These are phyloP conservation scores for Sequoia sempervirens DNA, from an alignment of 75 land plant genomes.

Conservation along the genomic window DNA sequence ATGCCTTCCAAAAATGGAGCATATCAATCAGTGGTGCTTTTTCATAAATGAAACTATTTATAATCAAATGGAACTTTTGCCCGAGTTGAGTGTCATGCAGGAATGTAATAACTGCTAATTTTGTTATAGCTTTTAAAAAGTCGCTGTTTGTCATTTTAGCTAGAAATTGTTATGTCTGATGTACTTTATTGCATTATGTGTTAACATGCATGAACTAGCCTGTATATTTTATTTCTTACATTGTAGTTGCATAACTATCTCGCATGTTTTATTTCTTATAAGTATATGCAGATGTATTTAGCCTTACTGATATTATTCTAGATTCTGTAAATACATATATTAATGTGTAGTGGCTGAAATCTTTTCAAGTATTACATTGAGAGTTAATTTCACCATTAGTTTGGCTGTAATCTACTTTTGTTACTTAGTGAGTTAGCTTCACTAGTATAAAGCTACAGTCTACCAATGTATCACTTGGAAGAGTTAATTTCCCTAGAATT, in stretches of 20 bases:
- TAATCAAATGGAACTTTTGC: background rate
- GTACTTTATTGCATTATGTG: background rate
- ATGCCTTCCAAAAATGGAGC: background rate
- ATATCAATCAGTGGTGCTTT: background rate
- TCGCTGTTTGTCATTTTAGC: background rate
- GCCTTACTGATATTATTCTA: background rate
- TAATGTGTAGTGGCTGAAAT: background rate
- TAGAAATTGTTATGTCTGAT: background rate
- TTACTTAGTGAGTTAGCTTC: too few relatives aligned
- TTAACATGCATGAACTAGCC: background rate
- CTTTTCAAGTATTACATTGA: background rate
- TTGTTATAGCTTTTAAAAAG: background rate
- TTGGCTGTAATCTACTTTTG: too few relatives aligned
- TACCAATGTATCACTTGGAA: too few relatives aligned
- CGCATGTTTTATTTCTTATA: too few relatives aligned
- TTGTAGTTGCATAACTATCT: background rate
- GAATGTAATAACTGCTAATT: background rate
- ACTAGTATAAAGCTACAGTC: too few relatives aligned
- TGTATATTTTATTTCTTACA: background rate
- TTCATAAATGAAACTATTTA: background rate
- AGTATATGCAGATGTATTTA: too few relatives aligned
- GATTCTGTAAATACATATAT: background rate
- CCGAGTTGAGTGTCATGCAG: background rate
- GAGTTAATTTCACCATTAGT: too few relatives aligned
- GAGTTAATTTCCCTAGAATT: too few relatives aligned